These are phyloP conservation scores for Pleurotus citrinopileatus DNA, from an alignment of 768 basidiomycete species.

Conservation along the genomic window DNA sequence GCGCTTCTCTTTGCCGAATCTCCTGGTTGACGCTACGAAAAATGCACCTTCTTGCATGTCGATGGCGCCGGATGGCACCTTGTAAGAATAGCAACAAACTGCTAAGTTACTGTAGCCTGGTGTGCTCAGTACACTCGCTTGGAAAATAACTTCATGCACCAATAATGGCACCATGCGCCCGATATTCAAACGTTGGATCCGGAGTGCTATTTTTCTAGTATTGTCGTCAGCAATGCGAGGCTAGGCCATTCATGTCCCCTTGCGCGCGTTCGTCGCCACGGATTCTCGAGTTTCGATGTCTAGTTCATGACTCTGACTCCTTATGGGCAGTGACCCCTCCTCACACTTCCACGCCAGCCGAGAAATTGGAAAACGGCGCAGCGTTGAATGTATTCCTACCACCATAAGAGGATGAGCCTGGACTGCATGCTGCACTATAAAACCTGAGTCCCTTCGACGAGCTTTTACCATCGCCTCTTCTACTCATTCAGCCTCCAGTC, in stretches of 20 bases:
- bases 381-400: neutral
- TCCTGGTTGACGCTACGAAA: neutral
- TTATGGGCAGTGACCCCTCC: neutral
- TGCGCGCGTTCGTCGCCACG: conserved; percentile 2
- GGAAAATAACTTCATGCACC: no score
- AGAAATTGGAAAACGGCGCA: neutral
- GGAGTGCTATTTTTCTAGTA: neutral
- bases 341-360: neutral
- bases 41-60: no score
- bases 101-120: no score
- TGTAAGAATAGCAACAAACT: no score
- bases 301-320: neutral
- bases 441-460: neutral
- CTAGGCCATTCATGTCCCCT: neutral
- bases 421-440: neutral
- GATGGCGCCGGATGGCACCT: no score
- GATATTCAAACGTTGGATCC: neutral
- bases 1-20: neutral
- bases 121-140: no score
- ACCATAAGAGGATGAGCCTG: neutral
- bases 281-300: neutral
- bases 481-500: neutral
- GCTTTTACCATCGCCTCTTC: neutral
- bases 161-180: no score
- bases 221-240: neutral